phyloP scores from a whole-genome alignment of 768 basidiomycete species.

The Fomitopsis pulvina region DNA sequence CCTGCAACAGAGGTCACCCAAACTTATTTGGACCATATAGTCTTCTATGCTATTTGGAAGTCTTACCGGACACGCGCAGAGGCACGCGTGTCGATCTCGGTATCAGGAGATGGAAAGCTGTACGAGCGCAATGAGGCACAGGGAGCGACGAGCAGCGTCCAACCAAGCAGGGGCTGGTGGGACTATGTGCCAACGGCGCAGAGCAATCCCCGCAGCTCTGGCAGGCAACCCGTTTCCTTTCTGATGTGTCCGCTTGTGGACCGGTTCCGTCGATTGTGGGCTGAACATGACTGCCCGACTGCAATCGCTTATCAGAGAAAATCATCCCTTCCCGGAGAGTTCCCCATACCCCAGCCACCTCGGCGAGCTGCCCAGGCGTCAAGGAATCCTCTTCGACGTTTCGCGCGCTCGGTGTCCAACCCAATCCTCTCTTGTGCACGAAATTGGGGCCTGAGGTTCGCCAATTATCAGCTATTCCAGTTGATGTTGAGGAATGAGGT shows the following conservation, averaged over 20 bases:
- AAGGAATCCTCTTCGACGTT: constrained; percentile 13
- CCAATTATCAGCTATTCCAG: constrained; percentile 47
- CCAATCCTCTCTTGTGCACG: constrained; percentile 28
- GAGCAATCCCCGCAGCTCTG: background rate
- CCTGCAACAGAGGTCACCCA: background rate
- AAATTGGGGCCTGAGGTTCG: constrained; percentile 41
- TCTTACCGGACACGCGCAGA: constrained; percentile 42
- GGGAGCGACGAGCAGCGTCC: constrained; percentile 4
- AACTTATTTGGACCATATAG: background rate
- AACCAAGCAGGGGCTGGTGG: constrained; percentile 43
- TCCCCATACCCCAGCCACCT: constrained; percentile 13
- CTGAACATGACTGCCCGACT: constrained; percentile 5
- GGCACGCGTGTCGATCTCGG: constrained; percentile 47
- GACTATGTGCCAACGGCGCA: constrained; percentile 37
- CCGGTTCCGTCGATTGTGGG: constrained; percentile 9
- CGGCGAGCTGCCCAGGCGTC: constrained; percentile 9
- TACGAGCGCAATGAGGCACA: background rate
- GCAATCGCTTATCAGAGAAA: constrained; percentile 17
- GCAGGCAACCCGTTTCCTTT: background rate
- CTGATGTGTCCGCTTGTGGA: background rate
- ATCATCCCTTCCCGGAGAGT: constrained; percentile 14
- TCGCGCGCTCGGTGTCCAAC: background rate
- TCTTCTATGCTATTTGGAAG: constrained; percentile 36
- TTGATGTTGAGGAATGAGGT: constrained; percentile 61
- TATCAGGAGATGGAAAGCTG: constrained; percentile 30